phyloP scores from a whole-genome alignment of 805 yeast species.

The Candida golubevii region DNA sequence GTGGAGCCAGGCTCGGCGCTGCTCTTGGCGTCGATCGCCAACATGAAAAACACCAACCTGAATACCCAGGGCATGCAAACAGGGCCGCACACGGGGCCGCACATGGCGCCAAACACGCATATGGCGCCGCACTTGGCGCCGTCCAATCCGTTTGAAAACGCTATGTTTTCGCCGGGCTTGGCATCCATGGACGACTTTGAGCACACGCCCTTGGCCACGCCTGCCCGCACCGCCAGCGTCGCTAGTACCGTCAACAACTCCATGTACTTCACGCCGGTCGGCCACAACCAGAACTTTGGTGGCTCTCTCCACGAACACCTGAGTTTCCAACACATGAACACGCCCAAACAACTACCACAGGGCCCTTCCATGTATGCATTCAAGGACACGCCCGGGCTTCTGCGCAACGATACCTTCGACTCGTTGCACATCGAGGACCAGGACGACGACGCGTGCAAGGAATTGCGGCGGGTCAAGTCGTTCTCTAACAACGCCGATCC shows the following conservation, averaged over 20 bases:
- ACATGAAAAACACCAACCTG: conserved; percentile 7
- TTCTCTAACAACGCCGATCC: conserved; percentile 12
- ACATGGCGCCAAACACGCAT: not conserved
- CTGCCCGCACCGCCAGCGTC: conserved; percentile 2
- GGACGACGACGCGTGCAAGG: conserved; percentile 42
- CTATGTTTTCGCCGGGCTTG: conserved; percentile 11
- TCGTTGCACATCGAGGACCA: conserved; percentile 35
- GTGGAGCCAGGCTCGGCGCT: conserved; percentile 14
- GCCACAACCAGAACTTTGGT: conserved; percentile 13
- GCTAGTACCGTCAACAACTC: not conserved
- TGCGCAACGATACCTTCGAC: conserved; percentile 13
- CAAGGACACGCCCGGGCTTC: not conserved
- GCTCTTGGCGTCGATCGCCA: conserved; percentile 17
- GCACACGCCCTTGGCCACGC: conserved; percentile 16
- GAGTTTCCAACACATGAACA: not conserved
- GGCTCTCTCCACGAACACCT: conserved; percentile 10
- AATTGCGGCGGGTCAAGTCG: conserved; percentile 23
- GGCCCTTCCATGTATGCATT: not conserved
- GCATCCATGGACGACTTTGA: conserved; percentile 12
- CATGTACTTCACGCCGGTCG: conserved; percentile 16
- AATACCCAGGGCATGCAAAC: not conserved
- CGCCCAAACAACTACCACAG: not conserved
- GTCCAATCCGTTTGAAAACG: conserved; percentile 13
- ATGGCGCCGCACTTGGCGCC: not conserved
- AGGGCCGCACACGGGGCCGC: not conserved